Base-by-base conservation (phyloP, 2,329 filamentous ascomycete species). In the Penicillium aurantiogriseum region DNA sequence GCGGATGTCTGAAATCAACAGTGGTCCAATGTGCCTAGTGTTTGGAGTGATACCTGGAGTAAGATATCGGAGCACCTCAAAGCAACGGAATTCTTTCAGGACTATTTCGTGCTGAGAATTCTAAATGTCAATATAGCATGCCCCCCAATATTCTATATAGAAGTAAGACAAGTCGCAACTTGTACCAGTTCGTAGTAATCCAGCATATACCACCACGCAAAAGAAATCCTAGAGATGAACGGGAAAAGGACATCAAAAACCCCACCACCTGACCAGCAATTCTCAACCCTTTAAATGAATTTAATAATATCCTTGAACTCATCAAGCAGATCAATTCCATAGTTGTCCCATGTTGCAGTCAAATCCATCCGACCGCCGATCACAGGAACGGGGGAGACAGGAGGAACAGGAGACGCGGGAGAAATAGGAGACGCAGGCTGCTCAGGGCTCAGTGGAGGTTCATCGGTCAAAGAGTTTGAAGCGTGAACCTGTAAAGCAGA, bases 241-340 rank as follows among this genome's bases (percentile, higher is more conserved):
- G 11, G 13, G 5, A 29, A 33, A 31, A 7, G 0, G 7, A 27
- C 7, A 8, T 27, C 21, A 42, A 35, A 36, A 6, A 10, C 10
- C 11, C 9, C 21, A 40, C 29, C 25, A 46, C 13, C 15, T 21
- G 21, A 10, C 25, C n/a, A 23, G 13, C 21, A 44, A 17, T 29
- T 7, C 4, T 17, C 13, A 0, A 3, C 15, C 5, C 2, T 6
- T 19, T 44, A 55, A 13, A 56, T 44, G 54, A 78, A 73, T 49
- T 76, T 72, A 52, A 77, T 71, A 57, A 75, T 66, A 49, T 76
- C 71, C 40, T 72, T 72, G 57, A 76, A 78, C 58, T 78, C 73
- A 52, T 76, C 69, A 52, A 77, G 61, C 35, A 79, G 48, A 44
- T 65, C 63, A 42, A 69, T 69, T 46, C 75, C 75, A 25, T 78